Conservation (phyloP, 305 asterid genomes). For the Ilex paraguariensis region DNA sequence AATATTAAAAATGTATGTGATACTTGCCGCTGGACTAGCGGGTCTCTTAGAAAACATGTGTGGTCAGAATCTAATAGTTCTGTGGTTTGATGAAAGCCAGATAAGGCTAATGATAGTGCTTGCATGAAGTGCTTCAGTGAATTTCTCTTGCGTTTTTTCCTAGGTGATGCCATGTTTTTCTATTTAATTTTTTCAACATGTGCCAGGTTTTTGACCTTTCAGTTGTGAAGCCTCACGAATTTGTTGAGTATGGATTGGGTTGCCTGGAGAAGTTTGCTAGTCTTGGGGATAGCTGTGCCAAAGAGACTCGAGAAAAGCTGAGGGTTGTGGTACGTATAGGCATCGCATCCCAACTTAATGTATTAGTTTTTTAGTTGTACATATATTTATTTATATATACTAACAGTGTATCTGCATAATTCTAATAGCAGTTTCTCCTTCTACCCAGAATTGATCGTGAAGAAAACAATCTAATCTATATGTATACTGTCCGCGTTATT, state of each 20-base stretch:
- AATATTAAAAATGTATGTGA: too few species aligned
- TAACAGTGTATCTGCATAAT: too few species aligned
- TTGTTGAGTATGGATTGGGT: conserved; percentile 79
- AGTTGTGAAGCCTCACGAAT: conserved; percentile 81
- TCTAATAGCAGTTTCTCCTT: background rate
- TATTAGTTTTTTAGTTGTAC: too few species aligned
- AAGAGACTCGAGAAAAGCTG: conserved; percentile 68
- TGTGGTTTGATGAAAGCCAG: too few species aligned
- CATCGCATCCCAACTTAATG: conserved; percentile 3
- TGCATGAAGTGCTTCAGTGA: too few species aligned
- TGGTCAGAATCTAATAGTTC: too few species aligned
- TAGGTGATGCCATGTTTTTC: conserved; percentile 6
- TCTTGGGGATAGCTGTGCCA: conserved; percentile 77
- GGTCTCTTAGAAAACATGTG: too few species aligned
- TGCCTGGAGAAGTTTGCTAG: conserved; percentile 83
- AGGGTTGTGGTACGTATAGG: conserved; percentile 74
- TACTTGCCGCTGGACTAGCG: too few species aligned
- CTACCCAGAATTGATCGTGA: background rate
- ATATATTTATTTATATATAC: too few species aligned
- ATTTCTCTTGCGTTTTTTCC: background rate
- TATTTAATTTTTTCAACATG: conserved; percentile 20
- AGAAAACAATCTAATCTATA: too few species aligned
- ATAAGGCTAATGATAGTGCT: too few species aligned
- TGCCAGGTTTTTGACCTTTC: conserved; percentile 88
- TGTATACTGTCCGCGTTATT: background rate